Conservation (phyloP, 2,329 filamentous ascomycete species). For the Colletotrichum echinochloae region DNA sequence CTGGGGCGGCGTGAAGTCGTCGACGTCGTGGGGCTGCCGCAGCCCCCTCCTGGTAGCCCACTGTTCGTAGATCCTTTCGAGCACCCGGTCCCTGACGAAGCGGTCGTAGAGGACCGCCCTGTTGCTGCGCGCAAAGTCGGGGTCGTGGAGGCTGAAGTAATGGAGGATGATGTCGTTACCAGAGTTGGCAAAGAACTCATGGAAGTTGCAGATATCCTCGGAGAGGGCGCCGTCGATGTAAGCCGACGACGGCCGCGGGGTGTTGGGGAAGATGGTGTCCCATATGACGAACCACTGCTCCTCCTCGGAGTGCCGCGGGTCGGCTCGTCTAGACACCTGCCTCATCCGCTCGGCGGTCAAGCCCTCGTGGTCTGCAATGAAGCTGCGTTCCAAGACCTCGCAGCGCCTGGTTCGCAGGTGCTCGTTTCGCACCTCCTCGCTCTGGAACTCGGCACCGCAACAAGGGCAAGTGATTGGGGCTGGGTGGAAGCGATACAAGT, state of each 20-base stretch:
- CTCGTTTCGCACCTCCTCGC: constrained; percentile 41
- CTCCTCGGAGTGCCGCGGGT: constrained; percentile 42
- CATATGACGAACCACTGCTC: constrained; percentile 48
- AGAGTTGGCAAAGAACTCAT: constrained; percentile 9
- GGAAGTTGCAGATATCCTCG: constrained; percentile 25
- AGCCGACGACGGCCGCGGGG: constrained; percentile 42
- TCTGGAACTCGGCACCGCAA: constrained; percentile 44
- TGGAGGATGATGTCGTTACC: constrained; percentile 5
- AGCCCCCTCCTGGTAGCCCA: constrained; percentile 20
- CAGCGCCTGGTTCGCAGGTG: constrained; percentile 40
- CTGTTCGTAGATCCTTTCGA: constrained; percentile 29
- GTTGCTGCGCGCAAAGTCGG: background rate
- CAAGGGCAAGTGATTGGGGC: constrained; percentile 46
- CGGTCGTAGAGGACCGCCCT: constrained; percentile 1
- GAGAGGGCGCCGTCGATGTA: constrained; percentile 43
- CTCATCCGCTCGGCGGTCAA: constrained; percentile 40
- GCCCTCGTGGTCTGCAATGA: constrained; percentile 2
- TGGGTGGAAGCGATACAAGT: constrained; percentile 45
- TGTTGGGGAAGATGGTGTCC: constrained; percentile 44
- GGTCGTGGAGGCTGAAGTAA: constrained; percentile 2
- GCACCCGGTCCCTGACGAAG: background rate
- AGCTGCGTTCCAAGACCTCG: constrained; percentile 1
- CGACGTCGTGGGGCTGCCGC: background rate
- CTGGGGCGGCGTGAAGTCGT: constrained; percentile 21
- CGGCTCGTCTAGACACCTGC: constrained; percentile 39